Conservation (phyloP, 176 grass and related monocot species). For the Raddia distichophylla region DNA sequence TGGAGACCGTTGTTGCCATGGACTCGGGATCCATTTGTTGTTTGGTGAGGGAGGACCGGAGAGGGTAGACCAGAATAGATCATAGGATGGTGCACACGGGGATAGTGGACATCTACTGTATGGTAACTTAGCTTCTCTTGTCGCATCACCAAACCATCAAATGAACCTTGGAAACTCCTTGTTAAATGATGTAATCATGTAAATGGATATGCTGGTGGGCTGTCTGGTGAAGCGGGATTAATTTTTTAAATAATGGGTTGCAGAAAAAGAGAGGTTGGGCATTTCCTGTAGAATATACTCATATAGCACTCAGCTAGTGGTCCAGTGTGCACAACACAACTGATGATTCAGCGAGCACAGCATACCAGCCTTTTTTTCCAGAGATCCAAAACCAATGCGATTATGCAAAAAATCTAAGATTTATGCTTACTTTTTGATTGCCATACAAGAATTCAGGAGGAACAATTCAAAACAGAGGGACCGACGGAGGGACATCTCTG, state of each 20-base stretch:
- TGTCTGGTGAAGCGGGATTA: not conserved
- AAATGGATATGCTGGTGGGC: not conserved
- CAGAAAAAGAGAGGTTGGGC: not conserved
- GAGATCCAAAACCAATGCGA: not conserved
- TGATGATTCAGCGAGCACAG: not conserved
- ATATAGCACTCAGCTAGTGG: not conserved
- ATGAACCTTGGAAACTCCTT: not conserved
- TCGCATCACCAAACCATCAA: not conserved
- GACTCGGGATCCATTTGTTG: too few relatives aligned
- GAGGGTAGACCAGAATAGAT: too few relatives aligned
- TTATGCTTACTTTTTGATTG: not conserved
- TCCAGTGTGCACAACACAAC: not conserved
- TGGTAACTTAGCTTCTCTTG: not conserved
- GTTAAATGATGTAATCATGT: not conserved
- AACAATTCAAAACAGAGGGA: not conserved
- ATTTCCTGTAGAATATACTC: not conserved
- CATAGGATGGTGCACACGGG: too few relatives aligned
- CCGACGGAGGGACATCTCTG: too few relatives aligned
- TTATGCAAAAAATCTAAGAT: not conserved
- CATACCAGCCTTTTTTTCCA: not conserved
- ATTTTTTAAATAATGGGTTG: not conserved
- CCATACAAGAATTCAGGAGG: not conserved
- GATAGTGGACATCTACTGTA: not conserved
- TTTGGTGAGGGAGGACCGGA: too few relatives aligned
- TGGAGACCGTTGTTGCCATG: too few relatives aligned